These are phyloP conservation scores for Botrytis pseudocinerea DNA, from an alignment of 2,329 filamentous ascomycete genomes.

Conservation along the genomic window DNA sequence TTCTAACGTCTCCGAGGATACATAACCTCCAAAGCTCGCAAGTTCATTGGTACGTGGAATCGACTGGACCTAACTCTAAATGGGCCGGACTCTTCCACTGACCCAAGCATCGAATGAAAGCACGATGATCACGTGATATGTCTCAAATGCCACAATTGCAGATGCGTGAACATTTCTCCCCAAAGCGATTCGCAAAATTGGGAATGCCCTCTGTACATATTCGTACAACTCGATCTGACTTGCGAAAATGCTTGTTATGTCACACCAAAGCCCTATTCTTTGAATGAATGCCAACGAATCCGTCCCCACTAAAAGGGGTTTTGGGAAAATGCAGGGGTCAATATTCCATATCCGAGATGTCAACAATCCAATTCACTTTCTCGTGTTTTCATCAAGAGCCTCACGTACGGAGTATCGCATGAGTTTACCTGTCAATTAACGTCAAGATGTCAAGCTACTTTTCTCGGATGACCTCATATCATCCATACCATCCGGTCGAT, in stretches of 20 bases:
- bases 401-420: background rate
- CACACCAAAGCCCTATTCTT: background rate
- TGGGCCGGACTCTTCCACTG: background rate
- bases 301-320: slow-evolving; percentile 6
- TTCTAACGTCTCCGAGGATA: background rate
- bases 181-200: background rate
- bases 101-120: background rate
- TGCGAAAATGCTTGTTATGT: background rate
- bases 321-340: slow-evolving; percentile 12
- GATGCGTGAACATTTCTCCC: background rate
- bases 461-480: slow-evolving; percentile 21
- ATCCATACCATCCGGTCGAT: slow-evolving; percentile 37
- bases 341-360: slow-evolving; percentile 13
- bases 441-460: slow-evolving; percentile 11
- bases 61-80: background rate
- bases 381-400: slow-evolving; percentile 1
- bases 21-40: background rate
- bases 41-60: background rate
- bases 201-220: background rate
- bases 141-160: background rate
- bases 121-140: background rate
- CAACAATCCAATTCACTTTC: slow-evolving; percentile 12
- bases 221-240: slow-evolving; percentile 3
- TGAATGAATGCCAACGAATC: background rate
- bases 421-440: background rate